Conservation (phyloP, 1,139 yeast genomes). For the Hyphopichia wangnamkhiaoensis region DNA sequence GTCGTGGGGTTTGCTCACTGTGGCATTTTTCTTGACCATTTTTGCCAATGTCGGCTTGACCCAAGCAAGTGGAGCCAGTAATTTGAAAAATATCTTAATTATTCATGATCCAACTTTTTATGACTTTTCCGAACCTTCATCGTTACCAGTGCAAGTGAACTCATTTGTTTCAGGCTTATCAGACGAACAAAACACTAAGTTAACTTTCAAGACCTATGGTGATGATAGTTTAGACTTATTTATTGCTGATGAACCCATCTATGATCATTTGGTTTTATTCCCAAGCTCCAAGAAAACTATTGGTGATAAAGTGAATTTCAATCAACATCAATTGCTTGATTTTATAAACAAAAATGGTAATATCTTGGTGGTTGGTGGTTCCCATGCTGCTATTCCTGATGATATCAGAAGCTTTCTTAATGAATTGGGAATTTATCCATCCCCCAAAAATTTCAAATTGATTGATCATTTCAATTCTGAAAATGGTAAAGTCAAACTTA, state of each 20-base stretch:
- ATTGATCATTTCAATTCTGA: slow-evolving; percentile 63
- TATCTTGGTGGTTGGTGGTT: slow-evolving; percentile 60
- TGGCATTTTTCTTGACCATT: neutral
- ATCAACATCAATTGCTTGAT: slow-evolving; percentile 36
- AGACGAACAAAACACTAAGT: slow-evolving; percentile 18
- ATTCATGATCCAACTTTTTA: slow-evolving; percentile 31
- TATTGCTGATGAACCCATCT: slow-evolving; percentile 27
- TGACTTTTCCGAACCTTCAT: slow-evolving; percentile 19
- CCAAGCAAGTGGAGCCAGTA: neutral
- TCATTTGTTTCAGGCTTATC: slow-evolving; percentile 23
- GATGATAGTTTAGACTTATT: slow-evolving; percentile 28
- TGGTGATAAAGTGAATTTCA: slow-evolving; percentile 30
- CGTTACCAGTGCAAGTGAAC: slow-evolving; percentile 19
- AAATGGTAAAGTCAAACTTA: slow-evolving; percentile 25
- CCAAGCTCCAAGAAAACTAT: slow-evolving; percentile 42
- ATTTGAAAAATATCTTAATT: slow-evolving; percentile 24
- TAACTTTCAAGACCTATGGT: slow-evolving; percentile 27
- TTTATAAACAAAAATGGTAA: slow-evolving; percentile 74
- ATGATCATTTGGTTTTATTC: slow-evolving; percentile 36
- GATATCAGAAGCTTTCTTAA: slow-evolving; percentile 66
- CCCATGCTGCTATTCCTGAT: slow-evolving; percentile 53
- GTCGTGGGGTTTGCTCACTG: neutral
- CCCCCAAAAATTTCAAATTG: slow-evolving; percentile 71
- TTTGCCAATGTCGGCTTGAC: neutral
- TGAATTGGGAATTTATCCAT: slow-evolving; percentile 81